Evolutionary conservation across 768 basidiomycete species (phyloP).

Genomic region (Tylopilus felleus): DNA sequence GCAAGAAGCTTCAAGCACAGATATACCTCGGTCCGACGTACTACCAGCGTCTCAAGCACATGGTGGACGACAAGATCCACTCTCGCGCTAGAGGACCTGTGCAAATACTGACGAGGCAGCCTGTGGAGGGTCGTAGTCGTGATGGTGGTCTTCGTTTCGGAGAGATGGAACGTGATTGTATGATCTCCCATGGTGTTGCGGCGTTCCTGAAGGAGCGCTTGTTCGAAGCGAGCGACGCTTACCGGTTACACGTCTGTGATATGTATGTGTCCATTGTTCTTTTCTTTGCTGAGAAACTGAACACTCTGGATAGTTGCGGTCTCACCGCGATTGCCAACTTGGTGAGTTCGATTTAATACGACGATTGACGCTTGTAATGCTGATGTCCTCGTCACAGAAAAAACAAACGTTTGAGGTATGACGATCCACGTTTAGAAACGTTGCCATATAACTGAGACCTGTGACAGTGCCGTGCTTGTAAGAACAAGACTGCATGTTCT

Average conservation of each 20-base stretch:
- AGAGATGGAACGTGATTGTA: conserved; percentile 99
- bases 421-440: background rate
- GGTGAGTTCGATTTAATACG: conserved; percentile 42
- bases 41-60: conserved; percentile 98
- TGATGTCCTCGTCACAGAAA: conserved; percentile 51
- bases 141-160: conserved; percentile 99
- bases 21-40: conserved; percentile 98
- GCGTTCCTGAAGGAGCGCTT: conserved; percentile 97
- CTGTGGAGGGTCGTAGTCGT: conserved; percentile 97
- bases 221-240: conserved; percentile 90
- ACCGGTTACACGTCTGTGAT: conserved; percentile 93
- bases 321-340: conserved; percentile 96
- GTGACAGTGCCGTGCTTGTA: conserved; percentile 82
- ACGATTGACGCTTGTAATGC: conserved; percentile 5
- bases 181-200: conserved; percentile 99
- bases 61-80: conserved; percentile 99
- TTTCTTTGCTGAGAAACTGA: conserved; percentile 3
- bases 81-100: conserved; percentile 96
- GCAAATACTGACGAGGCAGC: conserved; percentile 95
- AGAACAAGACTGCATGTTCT: conserved; percentile 93
- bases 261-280: conserved; percentile 56
- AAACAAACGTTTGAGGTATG: conserved; percentile 92
- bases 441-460: conserved; percentile 2
- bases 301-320: conserved; percentile 62
- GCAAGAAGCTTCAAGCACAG: conserved; percentile 96